Percentiles rank a stretch among this genome's conserved stretches.
Evolutionary conservation across 192 early-diverging fungal genomes (phyloP).

Genomic region (Mortierella alpina): DNA sequence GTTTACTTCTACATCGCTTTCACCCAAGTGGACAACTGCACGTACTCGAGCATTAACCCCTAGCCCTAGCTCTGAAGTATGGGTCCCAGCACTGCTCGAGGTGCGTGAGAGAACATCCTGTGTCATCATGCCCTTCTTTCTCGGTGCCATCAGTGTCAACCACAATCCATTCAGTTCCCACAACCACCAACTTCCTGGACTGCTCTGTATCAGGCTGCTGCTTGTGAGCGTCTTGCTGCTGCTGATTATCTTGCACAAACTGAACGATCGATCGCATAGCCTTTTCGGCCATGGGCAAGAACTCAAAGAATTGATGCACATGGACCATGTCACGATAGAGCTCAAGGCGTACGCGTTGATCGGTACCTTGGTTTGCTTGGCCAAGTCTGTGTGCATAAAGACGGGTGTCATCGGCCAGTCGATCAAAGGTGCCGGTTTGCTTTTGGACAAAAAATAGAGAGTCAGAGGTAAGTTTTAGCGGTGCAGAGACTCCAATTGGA

Average conservation of each 20-base stretch:
- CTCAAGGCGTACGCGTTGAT: constrained; percentile 19
- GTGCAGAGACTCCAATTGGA: not conserved
- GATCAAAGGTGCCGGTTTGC: constrained; percentile 47
- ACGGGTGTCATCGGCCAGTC: constrained; percentile 38
- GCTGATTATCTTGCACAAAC: constrained; percentile 14
- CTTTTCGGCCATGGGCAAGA: constrained; percentile 26
- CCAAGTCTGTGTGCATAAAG: constrained; percentile 41
- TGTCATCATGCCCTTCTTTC: constrained; percentile 20
- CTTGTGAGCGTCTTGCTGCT: not conserved
- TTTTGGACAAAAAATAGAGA: not conserved
- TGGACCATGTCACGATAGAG: constrained; percentile 44
- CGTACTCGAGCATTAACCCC: too few species aligned
- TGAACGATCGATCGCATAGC: constrained; percentile 17
- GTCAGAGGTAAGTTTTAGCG: not conserved
- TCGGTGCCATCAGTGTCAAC: constrained; percentile 21
- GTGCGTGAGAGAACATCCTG: not conserved
- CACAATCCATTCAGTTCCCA: constrained; percentile 34
- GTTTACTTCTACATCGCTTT: too few species aligned
- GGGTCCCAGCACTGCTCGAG: constrained; percentile 25
- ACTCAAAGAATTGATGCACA: constrained; percentile 45
- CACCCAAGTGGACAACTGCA: too few species aligned
- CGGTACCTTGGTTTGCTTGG: constrained; percentile 6
- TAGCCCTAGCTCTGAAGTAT: not conserved
- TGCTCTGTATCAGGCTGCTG: not conserved
- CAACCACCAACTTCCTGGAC: not conserved